Conservation (phyloP, 2,329 filamentous ascomycete genomes). For the Arachnomyces sp. region DNA sequence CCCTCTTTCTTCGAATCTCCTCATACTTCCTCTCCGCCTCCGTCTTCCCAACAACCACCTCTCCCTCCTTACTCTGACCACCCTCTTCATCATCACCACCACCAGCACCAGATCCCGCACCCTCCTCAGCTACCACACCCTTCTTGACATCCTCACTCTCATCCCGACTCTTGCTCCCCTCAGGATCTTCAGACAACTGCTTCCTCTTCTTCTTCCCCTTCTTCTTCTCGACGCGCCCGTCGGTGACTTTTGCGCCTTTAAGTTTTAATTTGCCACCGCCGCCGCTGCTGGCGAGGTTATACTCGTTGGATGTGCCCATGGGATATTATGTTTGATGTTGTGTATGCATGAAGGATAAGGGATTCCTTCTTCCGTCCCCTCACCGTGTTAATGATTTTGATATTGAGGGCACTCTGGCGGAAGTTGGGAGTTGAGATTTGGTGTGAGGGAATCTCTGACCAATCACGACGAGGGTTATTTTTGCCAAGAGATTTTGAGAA, state of each 20-base stretch:
- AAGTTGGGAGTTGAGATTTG: no score
- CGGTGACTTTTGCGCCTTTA: conserved; percentile 63
- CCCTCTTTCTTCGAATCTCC: conserved; percentile 71
- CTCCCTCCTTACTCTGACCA: conserved; percentile 20
- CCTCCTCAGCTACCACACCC: conserved; percentile 12
- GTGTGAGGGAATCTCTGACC: no score
- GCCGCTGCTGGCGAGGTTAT: conserved; percentile 22
- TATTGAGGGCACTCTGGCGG: no score
- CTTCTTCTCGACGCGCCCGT: conserved; percentile 36
- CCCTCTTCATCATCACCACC: conserved; percentile 16
- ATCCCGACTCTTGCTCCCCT: conserved; percentile 15
- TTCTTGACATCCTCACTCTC: conserved; percentile 18
- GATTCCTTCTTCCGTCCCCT: no score
- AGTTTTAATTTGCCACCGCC: conserved; percentile 72
- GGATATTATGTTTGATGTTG: no score
- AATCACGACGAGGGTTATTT: no score
- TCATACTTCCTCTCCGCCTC: conserved; percentile 75
- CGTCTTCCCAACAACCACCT: conserved; percentile 54
- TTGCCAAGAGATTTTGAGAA: no score
- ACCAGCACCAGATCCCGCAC: conserved; percentile 5
- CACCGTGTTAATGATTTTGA: no score
- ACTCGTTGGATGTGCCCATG: no score
- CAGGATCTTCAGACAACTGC: conserved; percentile 18
- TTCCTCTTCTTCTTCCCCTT: conserved; percentile 45
- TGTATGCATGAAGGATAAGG: no score